A percentile compares a stretch with the other conserved stretches of the same genome.
phyloP scores from a whole-genome alignment of 169 alveolate species.

The Babesia caballi region DNA sequence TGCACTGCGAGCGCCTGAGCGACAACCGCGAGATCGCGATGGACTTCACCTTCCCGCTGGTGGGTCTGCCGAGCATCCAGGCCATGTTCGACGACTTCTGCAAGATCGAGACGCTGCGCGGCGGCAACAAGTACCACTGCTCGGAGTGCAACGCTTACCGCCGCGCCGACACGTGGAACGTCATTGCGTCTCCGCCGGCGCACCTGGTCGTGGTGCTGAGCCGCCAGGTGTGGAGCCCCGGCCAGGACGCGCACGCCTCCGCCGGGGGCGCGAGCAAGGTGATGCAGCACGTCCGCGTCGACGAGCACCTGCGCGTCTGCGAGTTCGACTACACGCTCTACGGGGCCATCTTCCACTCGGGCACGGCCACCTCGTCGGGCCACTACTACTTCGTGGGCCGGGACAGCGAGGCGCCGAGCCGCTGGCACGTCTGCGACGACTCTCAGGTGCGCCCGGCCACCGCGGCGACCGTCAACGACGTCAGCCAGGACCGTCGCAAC shows the following conservation, averaged over 20 bases:
- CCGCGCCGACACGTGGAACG: constrained; percentile 78
- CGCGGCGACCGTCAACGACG: constrained; percentile 48
- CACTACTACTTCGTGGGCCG: constrained; percentile 82
- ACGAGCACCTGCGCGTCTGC: constrained; percentile 57
- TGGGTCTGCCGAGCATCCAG: constrained; percentile 64
- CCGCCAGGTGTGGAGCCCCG: constrained; percentile 63
- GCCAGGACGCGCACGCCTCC: neutral
- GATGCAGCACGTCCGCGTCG: constrained; percentile 62
- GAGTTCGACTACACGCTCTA: constrained; percentile 74
- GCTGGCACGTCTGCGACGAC: constrained; percentile 73
- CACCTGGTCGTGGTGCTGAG: constrained; percentile 76
- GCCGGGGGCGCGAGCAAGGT: constrained; percentile 53
- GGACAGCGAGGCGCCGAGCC: constrained; percentile 63
- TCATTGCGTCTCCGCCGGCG: constrained; percentile 79
- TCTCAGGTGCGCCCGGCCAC: constrained; percentile 54
- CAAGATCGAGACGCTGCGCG: constrained; percentile 70
- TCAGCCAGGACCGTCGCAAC: constrained; percentile 59
- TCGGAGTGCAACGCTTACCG: constrained; percentile 68
- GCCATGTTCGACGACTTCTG: constrained; percentile 69
- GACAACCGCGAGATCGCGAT: constrained; percentile 70
- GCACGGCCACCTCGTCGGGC: constrained; percentile 74
- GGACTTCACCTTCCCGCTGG: constrained; percentile 72
- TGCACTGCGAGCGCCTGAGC: constrained; percentile 62
- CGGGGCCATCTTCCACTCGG: constrained; percentile 79
- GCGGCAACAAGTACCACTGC: constrained; percentile 77